These are phyloP conservation scores for Pulveroboletus ravenelii DNA, from an alignment of 768 basidiomycete species.

Conservation along the genomic window DNA sequence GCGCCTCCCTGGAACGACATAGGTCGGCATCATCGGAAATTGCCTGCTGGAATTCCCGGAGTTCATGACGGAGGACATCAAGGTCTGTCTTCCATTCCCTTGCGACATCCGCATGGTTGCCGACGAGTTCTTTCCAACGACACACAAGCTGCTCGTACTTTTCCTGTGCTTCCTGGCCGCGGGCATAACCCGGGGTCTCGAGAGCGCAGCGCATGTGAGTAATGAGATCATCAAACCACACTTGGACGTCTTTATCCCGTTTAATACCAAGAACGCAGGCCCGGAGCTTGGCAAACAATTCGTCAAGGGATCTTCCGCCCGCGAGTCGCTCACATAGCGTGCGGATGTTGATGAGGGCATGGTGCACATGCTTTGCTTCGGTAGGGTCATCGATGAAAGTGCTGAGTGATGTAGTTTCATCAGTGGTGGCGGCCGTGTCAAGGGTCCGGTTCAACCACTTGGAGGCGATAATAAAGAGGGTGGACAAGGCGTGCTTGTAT, in stretches of 20 bases:
- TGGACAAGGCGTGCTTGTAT: slow-evolving; percentile 54
- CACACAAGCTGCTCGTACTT: slow-evolving; percentile 42
- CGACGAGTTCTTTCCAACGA: slow-evolving; percentile 48
- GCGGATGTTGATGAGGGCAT: slow-evolving; percentile 41
- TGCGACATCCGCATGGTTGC: slow-evolving; percentile 38
- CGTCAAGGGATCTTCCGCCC: slow-evolving; percentile 43
- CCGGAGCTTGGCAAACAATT: slow-evolving; percentile 40
- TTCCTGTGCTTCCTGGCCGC: slow-evolving; percentile 40
- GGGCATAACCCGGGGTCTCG: slow-evolving; percentile 47
- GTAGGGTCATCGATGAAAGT: slow-evolving; percentile 60
- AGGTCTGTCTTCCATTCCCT: slow-evolving; percentile 52
- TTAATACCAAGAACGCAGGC: slow-evolving; percentile 45
- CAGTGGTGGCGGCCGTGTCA: slow-evolving; percentile 44
- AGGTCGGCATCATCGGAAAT: slow-evolving; percentile 49
- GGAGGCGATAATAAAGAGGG: slow-evolving; percentile 51
- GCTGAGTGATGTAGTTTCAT: slow-evolving; percentile 43
- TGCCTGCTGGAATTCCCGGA: slow-evolving; percentile 41
- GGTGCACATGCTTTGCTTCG: slow-evolving; percentile 54
- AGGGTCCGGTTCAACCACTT: slow-evolving; percentile 53
- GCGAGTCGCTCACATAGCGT: slow-evolving; percentile 52
- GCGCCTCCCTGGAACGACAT: slow-evolving; percentile 42
- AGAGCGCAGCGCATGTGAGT: slow-evolving; percentile 42
- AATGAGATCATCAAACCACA: slow-evolving; percentile 55
- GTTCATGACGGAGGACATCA: slow-evolving; percentile 41
- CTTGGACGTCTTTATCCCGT: slow-evolving; percentile 47